phyloP scores from a whole-genome alignment of 495 filamentous ascomycete genomes.

The Podospora tetraspora region DNA sequence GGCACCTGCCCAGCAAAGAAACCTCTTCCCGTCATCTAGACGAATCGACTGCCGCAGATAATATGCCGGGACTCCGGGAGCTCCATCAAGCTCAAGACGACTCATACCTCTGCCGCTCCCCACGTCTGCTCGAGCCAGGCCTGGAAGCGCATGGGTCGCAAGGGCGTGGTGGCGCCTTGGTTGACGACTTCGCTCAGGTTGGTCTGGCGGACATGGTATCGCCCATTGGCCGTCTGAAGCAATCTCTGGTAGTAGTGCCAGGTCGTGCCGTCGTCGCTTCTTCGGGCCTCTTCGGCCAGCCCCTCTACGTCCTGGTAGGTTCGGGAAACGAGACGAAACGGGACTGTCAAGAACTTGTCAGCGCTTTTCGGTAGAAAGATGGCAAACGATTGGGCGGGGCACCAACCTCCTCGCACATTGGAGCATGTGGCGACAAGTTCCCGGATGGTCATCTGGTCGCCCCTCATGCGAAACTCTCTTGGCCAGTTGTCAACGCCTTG shows the following conservation, averaged over 20 bases:
- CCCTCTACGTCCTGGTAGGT: slow-evolving; percentile 41
- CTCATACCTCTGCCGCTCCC: slow-evolving; percentile 29
- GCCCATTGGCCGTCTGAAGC: slow-evolving; percentile 46
- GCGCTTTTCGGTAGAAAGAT: neutral
- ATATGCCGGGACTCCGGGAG: neutral
- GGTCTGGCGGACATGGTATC: slow-evolving; percentile 42
- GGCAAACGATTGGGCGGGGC: neutral
- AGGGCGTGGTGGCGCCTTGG: slow-evolving; percentile 33
- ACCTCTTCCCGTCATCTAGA: neutral
- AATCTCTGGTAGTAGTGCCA: slow-evolving; percentile 43
- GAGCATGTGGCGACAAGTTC: slow-evolving; percentile 46
- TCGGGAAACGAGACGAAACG: slow-evolving; percentile 35
- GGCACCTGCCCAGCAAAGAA: neutral
- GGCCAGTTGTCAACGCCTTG: slow-evolving; percentile 60
- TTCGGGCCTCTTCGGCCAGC: slow-evolving; percentile 37
- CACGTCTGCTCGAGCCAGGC: slow-evolving; percentile 47
- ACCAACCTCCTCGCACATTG: slow-evolving; percentile 37
- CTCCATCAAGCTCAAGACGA: neutral
- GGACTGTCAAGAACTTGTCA: slow-evolving; percentile 26
- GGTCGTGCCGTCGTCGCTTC: slow-evolving; percentile 30
- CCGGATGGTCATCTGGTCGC: slow-evolving; percentile 52
- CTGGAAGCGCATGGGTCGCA: slow-evolving; percentile 42
- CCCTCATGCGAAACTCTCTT: slow-evolving; percentile 58
- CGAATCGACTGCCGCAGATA: neutral
- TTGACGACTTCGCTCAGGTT: slow-evolving; percentile 43